Percentiles rank a stretch among this genome's conserved stretches.
phyloP scores from a whole-genome alignment of 2,329 filamentous ascomycete species.

The Cercospora sojina region DNA sequence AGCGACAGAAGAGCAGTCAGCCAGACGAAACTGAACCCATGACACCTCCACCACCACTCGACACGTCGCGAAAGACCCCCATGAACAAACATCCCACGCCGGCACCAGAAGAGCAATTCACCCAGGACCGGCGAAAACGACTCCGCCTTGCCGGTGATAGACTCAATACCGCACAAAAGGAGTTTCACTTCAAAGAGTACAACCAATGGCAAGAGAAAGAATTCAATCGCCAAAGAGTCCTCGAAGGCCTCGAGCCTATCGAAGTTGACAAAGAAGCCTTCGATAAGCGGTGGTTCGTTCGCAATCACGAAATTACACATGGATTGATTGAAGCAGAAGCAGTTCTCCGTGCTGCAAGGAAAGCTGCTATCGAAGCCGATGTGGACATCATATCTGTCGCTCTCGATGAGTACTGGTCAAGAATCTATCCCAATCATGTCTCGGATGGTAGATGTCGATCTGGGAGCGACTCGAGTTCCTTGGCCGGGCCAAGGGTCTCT shows the following conservation, averaged over 20 bases:
- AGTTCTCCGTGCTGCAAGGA: neutral
- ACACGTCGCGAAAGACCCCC: neutral
- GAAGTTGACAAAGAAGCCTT: constrained; percentile 1
- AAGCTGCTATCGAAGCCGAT: neutral
- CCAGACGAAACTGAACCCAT: neutral
- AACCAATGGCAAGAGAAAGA: neutral
- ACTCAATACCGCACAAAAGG: neutral
- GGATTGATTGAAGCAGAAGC: constrained; percentile 12
- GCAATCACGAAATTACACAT: constrained; percentile 6
- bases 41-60: neutral
- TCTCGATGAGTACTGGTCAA: neutral
- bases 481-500: neutral
- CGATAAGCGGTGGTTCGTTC: constrained; percentile 8
- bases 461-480: neutral
- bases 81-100: neutral
- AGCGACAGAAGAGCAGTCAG: neutral
- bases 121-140: neutral
- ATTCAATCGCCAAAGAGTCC: neutral
- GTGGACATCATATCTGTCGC: neutral
- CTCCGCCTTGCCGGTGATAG: neutral
- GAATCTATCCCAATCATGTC: neutral
- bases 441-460: neutral
- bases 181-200: neutral
- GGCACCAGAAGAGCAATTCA: neutral
- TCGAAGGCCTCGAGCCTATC: neutral